A percentile compares a stretch with the other conserved stretches of the same genome.
These are phyloP conservation scores for Sporodiniella umbellata DNA, from an alignment of 371 early-diverging fungal genomes.

Conservation along the genomic window DNA sequence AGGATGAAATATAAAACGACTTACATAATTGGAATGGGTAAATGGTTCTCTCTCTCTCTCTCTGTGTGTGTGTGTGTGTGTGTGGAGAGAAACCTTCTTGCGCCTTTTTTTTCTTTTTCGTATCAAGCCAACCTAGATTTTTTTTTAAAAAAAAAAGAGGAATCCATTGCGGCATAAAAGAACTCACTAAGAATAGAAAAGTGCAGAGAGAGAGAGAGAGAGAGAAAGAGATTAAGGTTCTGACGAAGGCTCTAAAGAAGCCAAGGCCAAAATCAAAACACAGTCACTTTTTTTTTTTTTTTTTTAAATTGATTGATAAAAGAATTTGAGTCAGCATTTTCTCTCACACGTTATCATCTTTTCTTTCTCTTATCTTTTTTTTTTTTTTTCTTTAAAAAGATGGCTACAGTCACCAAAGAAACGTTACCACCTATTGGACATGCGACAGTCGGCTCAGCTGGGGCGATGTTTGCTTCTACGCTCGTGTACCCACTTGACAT, in stretches of 20 bases:
- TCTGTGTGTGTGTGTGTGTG: no score
- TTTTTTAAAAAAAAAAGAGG: not conserved
- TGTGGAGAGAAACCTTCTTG: no score
- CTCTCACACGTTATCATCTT: conserved; percentile 9
- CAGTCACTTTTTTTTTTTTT: no score
- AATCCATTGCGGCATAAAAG: not conserved
- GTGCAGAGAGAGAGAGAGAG: no score
- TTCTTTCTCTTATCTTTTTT: conserved; percentile 6
- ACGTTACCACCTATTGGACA: conserved; percentile 83
- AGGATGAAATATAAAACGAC: no score
- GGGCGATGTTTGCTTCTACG: conserved; percentile 88
- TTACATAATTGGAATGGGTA: no score
- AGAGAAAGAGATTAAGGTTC: no score
- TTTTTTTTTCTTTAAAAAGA: conserved; percentile 12
- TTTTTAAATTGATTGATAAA: no score
- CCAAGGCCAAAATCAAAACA: not conserved
- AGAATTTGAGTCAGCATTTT: conserved; percentile 17
- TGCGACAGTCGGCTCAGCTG: conserved; percentile 89
- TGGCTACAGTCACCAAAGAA: conserved; percentile 53
- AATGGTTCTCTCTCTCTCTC: no score
- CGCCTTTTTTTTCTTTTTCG: no score
- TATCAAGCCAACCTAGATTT: not conserved
- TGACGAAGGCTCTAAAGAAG: no score
- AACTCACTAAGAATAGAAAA: not conserved
- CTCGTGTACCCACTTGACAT: conserved; percentile 94